Percentiles rank a stretch among this genome's conserved stretches.
phyloP scores from a whole-genome alignment of 495 filamentous ascomycete species.

The Hypoxylon subgilvum region DNA sequence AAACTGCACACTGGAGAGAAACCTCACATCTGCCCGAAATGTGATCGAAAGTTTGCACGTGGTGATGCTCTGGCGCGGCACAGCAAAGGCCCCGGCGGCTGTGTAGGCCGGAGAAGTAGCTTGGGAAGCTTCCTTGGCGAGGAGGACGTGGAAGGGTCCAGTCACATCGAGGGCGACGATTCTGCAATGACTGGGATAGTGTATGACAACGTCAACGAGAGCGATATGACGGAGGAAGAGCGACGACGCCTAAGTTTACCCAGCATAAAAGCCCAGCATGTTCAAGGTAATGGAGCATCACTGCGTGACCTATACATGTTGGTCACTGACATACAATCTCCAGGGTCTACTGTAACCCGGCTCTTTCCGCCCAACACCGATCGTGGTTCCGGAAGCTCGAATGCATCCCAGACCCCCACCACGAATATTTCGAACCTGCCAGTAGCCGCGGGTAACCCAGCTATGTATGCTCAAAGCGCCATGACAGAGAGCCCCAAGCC shows the following conservation, averaged over 20 bases:
- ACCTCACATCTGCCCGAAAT: slow-evolving; percentile 91
- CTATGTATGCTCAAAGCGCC: slow-evolving; percentile 70
- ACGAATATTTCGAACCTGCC: slow-evolving; percentile 57
- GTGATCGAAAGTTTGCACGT: slow-evolving; percentile 90
- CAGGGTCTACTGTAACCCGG: slow-evolving; percentile 64
- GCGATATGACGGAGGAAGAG: slow-evolving; percentile 58
- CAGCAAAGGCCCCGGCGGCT: slow-evolving; percentile 94
- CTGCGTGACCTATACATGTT: slow-evolving; percentile 41
- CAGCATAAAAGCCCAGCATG: slow-evolving; percentile 74
- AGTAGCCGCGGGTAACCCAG: slow-evolving; percentile 55
- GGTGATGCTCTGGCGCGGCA: slow-evolving; percentile 94
- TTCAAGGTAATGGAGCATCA: slow-evolving; percentile 52
- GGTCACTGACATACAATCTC: slow-evolving; percentile 29
- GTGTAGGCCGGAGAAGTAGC: slow-evolving; percentile 86
- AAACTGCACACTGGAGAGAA: slow-evolving; percentile 97
- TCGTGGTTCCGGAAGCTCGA: slow-evolving; percentile 60
- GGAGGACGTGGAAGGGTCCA: slow-evolving; percentile 66
- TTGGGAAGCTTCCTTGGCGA: slow-evolving; percentile 84
- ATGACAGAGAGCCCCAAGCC: slow-evolving; percentile 90
- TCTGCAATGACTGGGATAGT: slow-evolving; percentile 79
- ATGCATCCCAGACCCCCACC: slow-evolving; percentile 59
- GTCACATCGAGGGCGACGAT: slow-evolving; percentile 65
- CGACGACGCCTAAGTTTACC: slow-evolving; percentile 64
- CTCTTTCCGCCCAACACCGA: slow-evolving; percentile 67
- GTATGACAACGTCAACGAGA: slow-evolving; percentile 69